Evolutionary conservation across 345 rosid species (phyloP), one percentile per base, ranked within the genome.

Genomic region (Aegle marmelos): DNA sequence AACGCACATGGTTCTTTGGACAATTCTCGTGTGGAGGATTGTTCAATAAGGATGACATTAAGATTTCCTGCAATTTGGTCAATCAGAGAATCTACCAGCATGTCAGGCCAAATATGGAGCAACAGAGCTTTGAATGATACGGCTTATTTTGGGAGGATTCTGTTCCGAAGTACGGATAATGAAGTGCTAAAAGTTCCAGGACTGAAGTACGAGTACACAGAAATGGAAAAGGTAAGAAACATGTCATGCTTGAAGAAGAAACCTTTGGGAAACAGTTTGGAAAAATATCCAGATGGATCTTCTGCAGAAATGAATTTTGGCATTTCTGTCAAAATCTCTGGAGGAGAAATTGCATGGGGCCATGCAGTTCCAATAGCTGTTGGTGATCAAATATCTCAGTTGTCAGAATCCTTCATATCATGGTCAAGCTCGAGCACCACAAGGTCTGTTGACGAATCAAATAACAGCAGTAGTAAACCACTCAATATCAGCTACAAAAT

Each of bases 31-130:
- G 72, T 85, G 39, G 79, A 64, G 54, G 88, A 83, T 41, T 85
- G 86, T 64, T 81, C 86, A 7, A 50, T 79, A 31, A 70, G 78
- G 73, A 16, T 85, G 84, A 81, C 73, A 61, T 39, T 83, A 64
- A 76, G 86, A 60, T 85, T 85, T 78, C 86, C 88, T 13, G 54
- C 86, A 9, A 58, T 81, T 57, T 81, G 82, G 84, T 83, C 88
- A 50, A 78, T 83, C 13, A 70, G 77, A 68, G 59, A 70, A 37
- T 63, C 66, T 4, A 76, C 63, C 41, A 3, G 45, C 70, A 68
- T 54, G 28, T 68, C 56, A 13, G 88, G 84, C n/a, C 21, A 81
- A 50, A 69, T 83, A 58, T 76, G 81, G 84, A 81, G 86, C 25
- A 70, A 22, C 63, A 76, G 76, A 68, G 1, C 66, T 53, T 59